These are phyloP conservation scores for Alternaria viburni DNA, from an alignment of 2,329 filamentous ascomycete species.

Conservation along the genomic window DNA sequence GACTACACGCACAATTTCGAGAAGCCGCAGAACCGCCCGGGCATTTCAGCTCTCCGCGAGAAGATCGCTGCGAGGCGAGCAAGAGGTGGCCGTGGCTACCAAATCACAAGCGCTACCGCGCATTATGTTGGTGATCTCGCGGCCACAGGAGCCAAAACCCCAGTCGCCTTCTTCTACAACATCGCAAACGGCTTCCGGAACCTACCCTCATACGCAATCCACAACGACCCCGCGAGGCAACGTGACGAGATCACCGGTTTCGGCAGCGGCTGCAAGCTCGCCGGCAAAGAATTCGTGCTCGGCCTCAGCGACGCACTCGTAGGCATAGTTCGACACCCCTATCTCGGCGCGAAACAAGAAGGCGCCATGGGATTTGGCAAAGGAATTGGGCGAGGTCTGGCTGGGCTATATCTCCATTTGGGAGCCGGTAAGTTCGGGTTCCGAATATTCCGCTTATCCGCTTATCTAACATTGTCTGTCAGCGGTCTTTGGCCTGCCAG, in stretches of 20 bases:
- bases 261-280: slow-evolving; percentile 73
- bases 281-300: slow-evolving; percentile 72
- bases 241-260: slow-evolving; percentile 64
- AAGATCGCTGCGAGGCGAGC: slow-evolving; percentile 11
- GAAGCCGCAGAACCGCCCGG: neutral
- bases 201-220: slow-evolving; percentile 20
- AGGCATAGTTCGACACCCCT: slow-evolving; percentile 76
- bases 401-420: neutral
- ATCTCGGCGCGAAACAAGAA: slow-evolving; percentile 68
- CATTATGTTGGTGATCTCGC: slow-evolving; percentile 21
- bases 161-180: slow-evolving; percentile 29
- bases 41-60: slow-evolving; percentile 1
- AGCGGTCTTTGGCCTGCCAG: slow-evolving; percentile 16
- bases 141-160: slow-evolving; percentile 15
- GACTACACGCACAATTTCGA: slow-evolving; percentile 13
- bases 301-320: slow-evolving; percentile 79
- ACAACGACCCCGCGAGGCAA: slow-evolving; percentile 18
- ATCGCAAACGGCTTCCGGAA: slow-evolving; percentile 28
- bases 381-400: slow-evolving; percentile 40
- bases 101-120: slow-evolving; percentile 20
- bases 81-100: slow-evolving; percentile 16
- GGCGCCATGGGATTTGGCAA: slow-evolving; percentile 63
- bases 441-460: neutral
- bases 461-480: neutral
- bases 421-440: neutral